Evolutionary conservation across 2,329 filamentous ascomycete genomes (phyloP), one percentile per base, ranked within the genome.

Genomic region (Dothideomycetes sp.): DNA sequence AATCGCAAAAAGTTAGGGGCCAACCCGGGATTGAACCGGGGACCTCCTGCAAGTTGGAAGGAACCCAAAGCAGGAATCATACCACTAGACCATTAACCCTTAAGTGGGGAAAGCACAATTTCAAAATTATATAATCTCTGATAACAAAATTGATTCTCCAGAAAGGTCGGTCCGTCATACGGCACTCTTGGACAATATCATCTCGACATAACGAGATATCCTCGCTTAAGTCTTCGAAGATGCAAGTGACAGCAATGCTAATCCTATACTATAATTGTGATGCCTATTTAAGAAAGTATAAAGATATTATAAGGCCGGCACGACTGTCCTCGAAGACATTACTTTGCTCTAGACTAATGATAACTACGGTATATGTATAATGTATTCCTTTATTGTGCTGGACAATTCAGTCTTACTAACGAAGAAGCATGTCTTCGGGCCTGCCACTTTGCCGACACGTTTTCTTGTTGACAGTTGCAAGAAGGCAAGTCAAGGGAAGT

Each of bases 281-380:
- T 82, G 78, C 50, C 61, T 84, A 46, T 28, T n/a, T 28, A 84
- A 83, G 54, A 80, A 85, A 54, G 79, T 85, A 2, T 78, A 80
- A 59, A 72, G 73, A 5, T 84, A 84, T 55, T 75, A 79, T 44
- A 74, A 80, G 43, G 66, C 73, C 12, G 80, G 80, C 2, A 68
- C 84, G 53, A 61, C 63, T 2, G 70, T 82, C 56, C 59, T 79
- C 0, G 78, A 83, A 25, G 72, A 81, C 51, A 72, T 84, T 19
- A 83, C 76, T 2, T 63, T 84, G 17, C 65, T 83, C 4, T 83
- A 78, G 72, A 69, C 77, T 0, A 79, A 83, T 53, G 80, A 84
- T 58, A 83, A 82, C 59, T 80, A 69, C 19, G 22, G 22, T 24
- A 24, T 7, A 11, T 24, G 7, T 24, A 7, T 11, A n/a, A n/a